These are phyloP conservation scores for Vitis hybrid DNA, from an alignment of 177 flowering plant species.

Conservation along the genomic window DNA sequence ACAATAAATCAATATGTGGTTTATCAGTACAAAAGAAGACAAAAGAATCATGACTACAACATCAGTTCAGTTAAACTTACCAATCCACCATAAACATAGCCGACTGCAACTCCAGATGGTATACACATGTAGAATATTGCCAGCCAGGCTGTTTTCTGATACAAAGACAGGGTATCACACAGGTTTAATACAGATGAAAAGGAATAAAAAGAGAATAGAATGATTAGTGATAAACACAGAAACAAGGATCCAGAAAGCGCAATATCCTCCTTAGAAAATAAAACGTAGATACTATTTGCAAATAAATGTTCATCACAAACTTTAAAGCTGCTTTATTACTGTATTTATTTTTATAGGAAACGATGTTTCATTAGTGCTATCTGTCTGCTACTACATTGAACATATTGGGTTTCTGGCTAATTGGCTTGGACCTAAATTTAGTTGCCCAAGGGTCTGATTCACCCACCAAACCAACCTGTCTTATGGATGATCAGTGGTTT, in stretches of 20 bases:
- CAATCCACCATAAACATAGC: conserved; percentile 93
- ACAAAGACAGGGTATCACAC: conserved; percentile 6
- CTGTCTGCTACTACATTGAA: no score
- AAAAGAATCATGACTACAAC: background rate
- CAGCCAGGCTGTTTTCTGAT: conserved; percentile 95
- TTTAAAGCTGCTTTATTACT: background rate
- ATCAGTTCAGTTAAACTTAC: conserved; percentile 41
- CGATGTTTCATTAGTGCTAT: no score
- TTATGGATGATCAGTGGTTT: no score
- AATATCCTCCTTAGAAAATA: background rate
- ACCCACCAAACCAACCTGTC: no score
- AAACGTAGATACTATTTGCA: background rate
- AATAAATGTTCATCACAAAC: background rate
- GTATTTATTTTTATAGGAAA: no score
- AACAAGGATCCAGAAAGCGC: background rate
- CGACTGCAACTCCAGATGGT: conserved; percentile 88
- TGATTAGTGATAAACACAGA: background rate
- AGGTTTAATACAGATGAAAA: background rate
- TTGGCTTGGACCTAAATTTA: no score
- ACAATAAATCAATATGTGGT: background rate
- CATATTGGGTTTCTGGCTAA: no score
- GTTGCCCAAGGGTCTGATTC: no score
- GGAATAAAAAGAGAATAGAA: background rate
- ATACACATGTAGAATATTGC: conserved; percentile 93
- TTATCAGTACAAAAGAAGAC: background rate